phyloP scores from a whole-genome alignment of 2,329 filamentous ascomycete genomes.

The Beauveria sp. region DNA sequence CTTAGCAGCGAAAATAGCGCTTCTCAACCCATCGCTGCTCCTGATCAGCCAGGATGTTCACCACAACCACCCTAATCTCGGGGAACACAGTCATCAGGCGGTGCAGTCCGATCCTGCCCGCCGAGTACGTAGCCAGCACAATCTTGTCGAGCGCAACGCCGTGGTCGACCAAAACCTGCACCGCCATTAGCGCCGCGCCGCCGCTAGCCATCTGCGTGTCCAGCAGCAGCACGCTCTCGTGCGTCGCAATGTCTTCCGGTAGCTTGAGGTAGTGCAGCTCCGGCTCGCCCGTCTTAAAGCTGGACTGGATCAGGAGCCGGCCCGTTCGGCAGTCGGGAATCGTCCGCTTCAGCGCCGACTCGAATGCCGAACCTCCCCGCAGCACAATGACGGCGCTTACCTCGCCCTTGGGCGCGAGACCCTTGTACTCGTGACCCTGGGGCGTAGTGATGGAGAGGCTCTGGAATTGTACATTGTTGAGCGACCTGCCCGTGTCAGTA shows the following conservation, averaged over 20 bases:
- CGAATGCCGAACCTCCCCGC: conserved; percentile 80
- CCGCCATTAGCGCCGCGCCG: conserved; percentile 81
- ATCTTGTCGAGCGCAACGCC: conserved; percentile 79
- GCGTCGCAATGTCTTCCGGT: conserved; percentile 61
- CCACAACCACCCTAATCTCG: conserved; percentile 77
- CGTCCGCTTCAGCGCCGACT: conserved; percentile 79
- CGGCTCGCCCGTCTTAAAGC: conserved; percentile 76
- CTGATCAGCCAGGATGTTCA: conserved; percentile 70
- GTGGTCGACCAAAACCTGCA: conserved; percentile 90
- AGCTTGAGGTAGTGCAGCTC: conserved; percentile 86
- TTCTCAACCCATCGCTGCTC: conserved; percentile 87
- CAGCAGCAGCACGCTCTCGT: conserved; percentile 76
- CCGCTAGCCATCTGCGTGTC: conserved; percentile 95
- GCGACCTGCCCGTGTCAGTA: conserved; percentile 44
- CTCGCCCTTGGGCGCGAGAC: conserved; percentile 62
- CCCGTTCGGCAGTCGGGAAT: conserved; percentile 90
- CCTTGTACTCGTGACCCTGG: conserved; percentile 59
- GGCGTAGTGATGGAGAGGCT: conserved; percentile 62
- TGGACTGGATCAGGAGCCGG: conserved; percentile 83
- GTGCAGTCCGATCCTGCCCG: conserved; percentile 75
- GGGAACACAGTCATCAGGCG: conserved; percentile 84
- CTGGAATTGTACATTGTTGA: conserved; percentile 68
- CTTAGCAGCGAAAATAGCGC: conserved; percentile 78
- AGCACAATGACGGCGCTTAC: conserved; percentile 83
- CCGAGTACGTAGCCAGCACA: conserved; percentile 87